Conservation (phyloP, 2,329 filamentous ascomycete genomes). For the Dactylonectria estremocensis region DNA sequence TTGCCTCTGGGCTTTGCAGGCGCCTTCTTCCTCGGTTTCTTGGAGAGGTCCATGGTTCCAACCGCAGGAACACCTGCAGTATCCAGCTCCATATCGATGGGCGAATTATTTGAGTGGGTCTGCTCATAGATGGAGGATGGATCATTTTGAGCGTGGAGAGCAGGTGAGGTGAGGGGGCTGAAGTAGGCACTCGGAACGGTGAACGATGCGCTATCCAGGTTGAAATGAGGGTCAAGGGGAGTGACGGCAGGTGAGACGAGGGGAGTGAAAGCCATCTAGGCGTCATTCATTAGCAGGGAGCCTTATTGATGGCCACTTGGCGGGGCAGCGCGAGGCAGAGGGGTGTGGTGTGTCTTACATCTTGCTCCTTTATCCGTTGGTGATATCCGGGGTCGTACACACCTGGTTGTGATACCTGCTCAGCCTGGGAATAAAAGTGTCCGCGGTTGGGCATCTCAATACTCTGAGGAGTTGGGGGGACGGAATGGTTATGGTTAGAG, state of each 20-base stretch:
- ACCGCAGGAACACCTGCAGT: conserved; percentile 53
- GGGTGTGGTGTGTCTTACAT: conserved; percentile 60
- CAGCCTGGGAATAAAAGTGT: conserved; percentile 73
- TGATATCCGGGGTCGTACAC: conserved; percentile 77
- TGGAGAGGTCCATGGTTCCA: conserved; percentile 63
- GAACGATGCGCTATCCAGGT: conserved; percentile 68
- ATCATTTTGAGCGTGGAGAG: conserved; percentile 72
- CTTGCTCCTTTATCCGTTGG: conserved; percentile 77
- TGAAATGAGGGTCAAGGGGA: conserved; percentile 81
- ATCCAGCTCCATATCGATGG: conserved; percentile 71
- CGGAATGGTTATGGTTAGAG: conserved; percentile 70
- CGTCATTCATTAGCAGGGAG: conserved; percentile 35
- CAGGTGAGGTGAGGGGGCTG: conserved; percentile 86
- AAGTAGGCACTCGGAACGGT: conserved; percentile 82
- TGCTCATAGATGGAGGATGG: conserved; percentile 40
- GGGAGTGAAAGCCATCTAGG: conserved; percentile 82
- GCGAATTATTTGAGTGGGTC: conserved; percentile 65
- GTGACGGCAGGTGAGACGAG: conserved; percentile 89
- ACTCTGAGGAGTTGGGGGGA: conserved; percentile 87
- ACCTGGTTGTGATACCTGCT: conserved; percentile 68
- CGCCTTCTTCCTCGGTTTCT: conserved; percentile 68
- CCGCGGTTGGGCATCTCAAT: conserved; percentile 76
- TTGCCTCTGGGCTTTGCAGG: conserved; percentile 67
- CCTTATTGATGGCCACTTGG: neutral
- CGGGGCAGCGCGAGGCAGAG: neutral